Conservation (phyloP, 1,284 basidiomycete species). For the Farysia itapuensis region DNA sequence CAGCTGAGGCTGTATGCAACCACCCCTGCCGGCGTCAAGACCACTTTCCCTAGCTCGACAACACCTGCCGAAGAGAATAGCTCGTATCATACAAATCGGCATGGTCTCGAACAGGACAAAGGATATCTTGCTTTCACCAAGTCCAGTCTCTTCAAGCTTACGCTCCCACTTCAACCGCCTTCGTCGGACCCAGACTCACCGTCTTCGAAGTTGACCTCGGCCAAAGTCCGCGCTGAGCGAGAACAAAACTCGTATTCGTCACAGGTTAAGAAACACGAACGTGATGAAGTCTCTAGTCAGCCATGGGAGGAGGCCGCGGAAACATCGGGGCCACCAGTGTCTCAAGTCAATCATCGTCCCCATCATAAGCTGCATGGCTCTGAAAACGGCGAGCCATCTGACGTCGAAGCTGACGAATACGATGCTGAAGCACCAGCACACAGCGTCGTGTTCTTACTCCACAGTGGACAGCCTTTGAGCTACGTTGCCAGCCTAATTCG, state of each 20-base stretch:
- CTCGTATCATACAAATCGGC: constrained; percentile 7
- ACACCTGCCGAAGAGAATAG: constrained; percentile 27
- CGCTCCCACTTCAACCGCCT: constrained; percentile 30
- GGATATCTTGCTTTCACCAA: constrained; percentile 52
- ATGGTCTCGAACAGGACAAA: constrained; percentile 17
- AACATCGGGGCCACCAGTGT: constrained; percentile 22
- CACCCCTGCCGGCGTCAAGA: constrained; percentile 31
- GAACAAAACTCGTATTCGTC: constrained; percentile 1
- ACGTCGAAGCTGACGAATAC: constrained; percentile 38
- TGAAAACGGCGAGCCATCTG: constrained; percentile 37
- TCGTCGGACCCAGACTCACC: constrained; percentile 17
- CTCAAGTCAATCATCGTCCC: constrained; percentile 27
- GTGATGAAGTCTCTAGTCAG: constrained; percentile 9
- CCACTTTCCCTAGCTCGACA: constrained; percentile 33
- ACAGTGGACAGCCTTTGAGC: constrained; percentile 46
- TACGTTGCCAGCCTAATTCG: constrained; percentile 47
- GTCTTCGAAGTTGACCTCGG: constrained; percentile 23
- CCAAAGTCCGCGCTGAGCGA: constrained; percentile 13
- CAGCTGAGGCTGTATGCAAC: constrained; percentile 21
- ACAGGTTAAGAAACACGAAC: constrained; percentile 12
- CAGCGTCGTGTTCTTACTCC: constrained; percentile 47
- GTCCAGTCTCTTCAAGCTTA: constrained; percentile 51
- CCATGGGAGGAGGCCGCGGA: constrained; percentile 36
- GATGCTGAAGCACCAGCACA: constrained; percentile 47
- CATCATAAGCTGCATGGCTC: constrained; percentile 26